phyloP scores from a whole-genome alignment of 1,139 yeast genomes.

The Geotrichum restrictum region DNA sequence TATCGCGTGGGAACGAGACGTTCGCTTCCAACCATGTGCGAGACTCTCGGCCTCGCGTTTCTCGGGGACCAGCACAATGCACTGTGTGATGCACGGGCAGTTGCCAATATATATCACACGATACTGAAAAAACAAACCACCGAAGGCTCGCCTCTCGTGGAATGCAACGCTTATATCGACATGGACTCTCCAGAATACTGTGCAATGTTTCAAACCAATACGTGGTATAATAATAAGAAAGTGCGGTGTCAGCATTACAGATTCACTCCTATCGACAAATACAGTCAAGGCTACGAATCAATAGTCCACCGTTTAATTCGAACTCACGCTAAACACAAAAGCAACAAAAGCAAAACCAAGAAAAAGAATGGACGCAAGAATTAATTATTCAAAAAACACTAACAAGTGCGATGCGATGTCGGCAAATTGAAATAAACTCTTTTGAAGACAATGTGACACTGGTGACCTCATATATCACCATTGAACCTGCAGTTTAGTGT shows the following conservation, averaged over 20 bases:
- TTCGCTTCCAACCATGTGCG: constrained; percentile 10
- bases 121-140: neutral
- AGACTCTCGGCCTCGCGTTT: neutral
- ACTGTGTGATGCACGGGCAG: constrained; percentile 15
- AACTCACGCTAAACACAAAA: neutral
- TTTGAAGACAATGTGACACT: too few species aligned
- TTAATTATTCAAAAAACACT: too few species aligned
- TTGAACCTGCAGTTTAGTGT: too few species aligned
- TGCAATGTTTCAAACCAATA: constrained; percentile 4
- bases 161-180: constrained; percentile 18
- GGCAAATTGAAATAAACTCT: too few species aligned
- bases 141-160: neutral
- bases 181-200: constrained; percentile 16
- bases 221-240: constrained; percentile 2
- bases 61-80: constrained; percentile 13
- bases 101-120: constrained; percentile 6
- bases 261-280: constrained; percentile 16
- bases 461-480: too few species aligned
- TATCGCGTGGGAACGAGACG: neutral
- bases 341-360: neutral
- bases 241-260: constrained; percentile 11
- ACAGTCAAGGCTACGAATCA: constrained; percentile 1
- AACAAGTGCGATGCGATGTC: too few species aligned
- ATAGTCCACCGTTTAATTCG: neutral
- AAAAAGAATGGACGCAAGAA: neutral